phyloP scores from a whole-genome alignment of 2,329 filamentous ascomycete species.

The Tolypocladium inflatum region DNA sequence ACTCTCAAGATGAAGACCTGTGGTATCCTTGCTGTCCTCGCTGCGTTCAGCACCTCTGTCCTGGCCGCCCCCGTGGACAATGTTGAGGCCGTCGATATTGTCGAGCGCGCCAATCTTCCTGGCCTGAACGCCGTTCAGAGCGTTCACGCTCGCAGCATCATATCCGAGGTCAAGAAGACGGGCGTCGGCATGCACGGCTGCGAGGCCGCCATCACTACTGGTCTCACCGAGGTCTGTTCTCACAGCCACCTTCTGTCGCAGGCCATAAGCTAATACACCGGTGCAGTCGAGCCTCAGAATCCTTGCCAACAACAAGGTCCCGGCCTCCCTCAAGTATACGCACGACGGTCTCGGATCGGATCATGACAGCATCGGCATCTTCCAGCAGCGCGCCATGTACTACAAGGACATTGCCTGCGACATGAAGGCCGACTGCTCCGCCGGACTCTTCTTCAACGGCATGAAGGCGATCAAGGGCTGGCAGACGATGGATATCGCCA shows the following conservation, averaged over 20 bases:
- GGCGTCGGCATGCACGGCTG: neutral
- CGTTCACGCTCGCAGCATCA: neutral
- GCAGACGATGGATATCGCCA: slow-evolving; percentile 2
- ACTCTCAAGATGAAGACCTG: neutral
- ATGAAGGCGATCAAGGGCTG: slow-evolving; percentile 3
- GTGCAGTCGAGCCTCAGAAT: slow-evolving; percentile 4
- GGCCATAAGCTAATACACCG: neutral
- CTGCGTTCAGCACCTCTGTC: neutral
- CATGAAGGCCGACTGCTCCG: slow-evolving; percentile 7
- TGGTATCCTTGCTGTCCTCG: neutral
- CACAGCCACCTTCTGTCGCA: neutral
- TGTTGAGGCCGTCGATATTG: neutral
- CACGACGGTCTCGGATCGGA: slow-evolving; percentile 4
- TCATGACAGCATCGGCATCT: slow-evolving; percentile 7
- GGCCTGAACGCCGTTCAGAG: neutral
- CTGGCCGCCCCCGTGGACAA: neutral
- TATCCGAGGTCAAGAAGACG: neutral
- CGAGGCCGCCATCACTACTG: neutral
- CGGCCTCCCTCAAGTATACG: slow-evolving; percentile 1
- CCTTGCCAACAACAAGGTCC: slow-evolving; percentile 2
- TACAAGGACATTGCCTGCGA: slow-evolving; percentile 6
- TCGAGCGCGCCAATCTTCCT: neutral
- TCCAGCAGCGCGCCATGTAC: slow-evolving; percentile 6
- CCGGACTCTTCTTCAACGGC: slow-evolving; percentile 2
- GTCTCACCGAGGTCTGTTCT: neutral